Evolutionary conservation across 192 early-diverging fungal species (phyloP), one percentile per base, ranked within the genome.

Genomic region (Coemansia sp.): DNA sequence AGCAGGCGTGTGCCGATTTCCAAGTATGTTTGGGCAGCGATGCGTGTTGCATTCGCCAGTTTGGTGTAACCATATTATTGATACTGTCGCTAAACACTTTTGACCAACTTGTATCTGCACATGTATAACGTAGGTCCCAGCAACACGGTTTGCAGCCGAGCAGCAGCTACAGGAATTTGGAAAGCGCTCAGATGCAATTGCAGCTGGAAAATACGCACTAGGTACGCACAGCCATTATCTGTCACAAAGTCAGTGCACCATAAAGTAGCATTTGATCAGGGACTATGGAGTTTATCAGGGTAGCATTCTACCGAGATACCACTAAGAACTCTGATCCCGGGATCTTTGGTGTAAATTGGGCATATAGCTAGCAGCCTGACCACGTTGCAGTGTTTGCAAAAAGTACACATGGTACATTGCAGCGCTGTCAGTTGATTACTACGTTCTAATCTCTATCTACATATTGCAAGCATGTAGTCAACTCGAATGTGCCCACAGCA

Each of bases 1-100:
- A 80, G 47, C 71, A 80, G 59, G 77, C 77, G 6, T 80, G 72
- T 35, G 72, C 68, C 38, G 72, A 80, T 50, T 75, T 80, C 15
- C 77, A 80, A 65, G 76, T 79, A 73, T 32, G 38, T 55, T 17
- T 9, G 50, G 47, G 15, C 23, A 41, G 23, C 11, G 19, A 24
- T 47, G 25, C 24, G 25, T 43, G 41, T 15, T 43, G 41, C 41
- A 43, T 43, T 43, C 41, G 41, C 12, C 41, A 43, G 15, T 43
- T 43, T n/a, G 41, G 15, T 15, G 10, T 43, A n/a, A 15, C 10
- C 15, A 15, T n/a, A 43, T 2, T n/a, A 43, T 43, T n/a, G 15
- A 43, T 4, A 43, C 15, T 43, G 12, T 4, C 41, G 15, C 41
- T 43, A 43, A 43, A 43, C 41, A 32, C 29, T 7, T 32, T 43